Evolutionary conservation across 768 basidiomycete species (phyloP).

Genomic region (Lyophyllum shimeji): DNA sequence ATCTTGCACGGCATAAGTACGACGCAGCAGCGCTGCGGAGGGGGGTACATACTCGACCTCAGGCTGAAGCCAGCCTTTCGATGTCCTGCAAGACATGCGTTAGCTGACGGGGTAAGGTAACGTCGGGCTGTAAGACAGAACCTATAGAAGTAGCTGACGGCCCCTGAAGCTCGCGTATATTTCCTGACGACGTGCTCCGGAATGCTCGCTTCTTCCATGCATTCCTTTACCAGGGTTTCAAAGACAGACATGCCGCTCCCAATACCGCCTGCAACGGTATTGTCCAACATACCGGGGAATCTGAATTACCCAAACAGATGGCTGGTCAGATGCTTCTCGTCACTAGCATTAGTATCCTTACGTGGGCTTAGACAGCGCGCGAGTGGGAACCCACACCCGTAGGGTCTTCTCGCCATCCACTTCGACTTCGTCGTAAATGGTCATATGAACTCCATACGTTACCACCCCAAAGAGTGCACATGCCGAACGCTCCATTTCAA

Average conservation of each 20-base stretch:
- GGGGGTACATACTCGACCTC: slow-evolving; percentile 68
- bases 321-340: background rate
- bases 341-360: slow-evolving; percentile 34
- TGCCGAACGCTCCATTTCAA: slow-evolving; percentile 88
- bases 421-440: slow-evolving; percentile 53
- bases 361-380: slow-evolving; percentile 88
- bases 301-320: background rate
- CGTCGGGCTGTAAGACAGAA: slow-evolving; percentile 25
- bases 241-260: slow-evolving; percentile 72
- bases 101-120: background rate
- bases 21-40: background rate
- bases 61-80: slow-evolving; percentile 79
- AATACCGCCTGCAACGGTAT: slow-evolving; percentile 91
- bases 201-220: slow-evolving; percentile 91
- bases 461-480: slow-evolving; percentile 87
- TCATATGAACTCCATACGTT: slow-evolving; percentile 94
- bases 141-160: slow-evolving; percentile 82
- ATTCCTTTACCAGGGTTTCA: slow-evolving; percentile 85
- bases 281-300: slow-evolving; percentile 78
- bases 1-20: slow-evolving; percentile 43
- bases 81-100: slow-evolving; percentile 37
- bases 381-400: slow-evolving; percentile 84
- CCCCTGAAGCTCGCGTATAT: slow-evolving; percentile 61
- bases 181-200: slow-evolving; percentile 59
- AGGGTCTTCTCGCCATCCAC: slow-evolving; percentile 38